phyloP scores from a whole-genome alignment of 73 alveolate species.

The Loxodes magnus region DNA sequence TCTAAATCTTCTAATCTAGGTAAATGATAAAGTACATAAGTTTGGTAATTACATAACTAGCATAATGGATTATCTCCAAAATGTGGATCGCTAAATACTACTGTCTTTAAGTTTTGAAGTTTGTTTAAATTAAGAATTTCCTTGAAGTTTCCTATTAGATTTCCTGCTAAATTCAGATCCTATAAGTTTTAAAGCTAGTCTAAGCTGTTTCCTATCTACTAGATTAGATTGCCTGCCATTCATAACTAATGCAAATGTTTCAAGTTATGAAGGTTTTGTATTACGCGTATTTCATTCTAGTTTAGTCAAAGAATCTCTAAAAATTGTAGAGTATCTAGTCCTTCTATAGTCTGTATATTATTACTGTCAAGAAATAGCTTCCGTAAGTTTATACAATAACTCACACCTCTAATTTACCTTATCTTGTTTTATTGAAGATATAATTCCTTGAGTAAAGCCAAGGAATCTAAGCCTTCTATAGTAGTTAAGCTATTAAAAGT shows the following conservation, averaged over 20 bases:
- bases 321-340: conserved; percentile 46
- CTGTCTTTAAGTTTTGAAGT: conserved; percentile 34
- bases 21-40: conserved; percentile 56
- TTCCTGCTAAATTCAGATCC: conserved; percentile 41
- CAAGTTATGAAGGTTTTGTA: conserved; percentile 8
- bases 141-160: conserved; percentile 46
- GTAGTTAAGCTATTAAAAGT: no score
- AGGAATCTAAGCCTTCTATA: no score
- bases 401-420: conserved; percentile 17
- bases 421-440: conserved; percentile 53
- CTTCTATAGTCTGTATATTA: conserved; percentile 55
- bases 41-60: conserved; percentile 63
- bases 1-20: conserved; percentile 19
- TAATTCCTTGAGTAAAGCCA: no score
- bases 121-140: conserved; percentile 51
- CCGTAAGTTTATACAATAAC: conserved; percentile 12
- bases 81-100: conserved; percentile 60
- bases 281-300: conserved; percentile 26
- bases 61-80: conserved; percentile 72
- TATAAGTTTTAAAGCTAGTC: conserved; percentile 31
- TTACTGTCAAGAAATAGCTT: conserved; percentile 34
- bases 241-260: conserved; percentile 29
- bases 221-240: conserved; percentile 43
- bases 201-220: conserved; percentile 32
- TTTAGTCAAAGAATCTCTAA: conserved; percentile 49